These are phyloP conservation scores for Fusarium equiseti DNA, from an alignment of 2,329 filamentous ascomycete genomes.

Conservation along the genomic window DNA sequence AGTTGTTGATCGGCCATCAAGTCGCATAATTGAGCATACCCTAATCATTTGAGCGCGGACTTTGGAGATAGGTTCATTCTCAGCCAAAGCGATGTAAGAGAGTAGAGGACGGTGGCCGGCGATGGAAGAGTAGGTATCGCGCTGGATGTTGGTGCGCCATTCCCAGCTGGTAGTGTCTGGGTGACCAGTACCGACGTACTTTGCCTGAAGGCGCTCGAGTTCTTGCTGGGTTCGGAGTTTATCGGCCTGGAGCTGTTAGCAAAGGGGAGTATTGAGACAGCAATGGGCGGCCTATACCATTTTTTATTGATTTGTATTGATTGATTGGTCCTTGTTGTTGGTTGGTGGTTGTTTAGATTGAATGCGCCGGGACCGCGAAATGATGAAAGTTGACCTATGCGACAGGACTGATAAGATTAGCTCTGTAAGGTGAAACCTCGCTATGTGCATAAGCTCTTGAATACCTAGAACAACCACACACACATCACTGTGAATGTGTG, in stretches of 20 bases:
- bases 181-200: constrained; percentile 95
- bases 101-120: constrained; percentile 90
- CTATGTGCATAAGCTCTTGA: constrained; percentile 19
- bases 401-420: constrained; percentile 16
- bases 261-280: not conserved
- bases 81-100: constrained; percentile 88
- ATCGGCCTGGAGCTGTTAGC: constrained; percentile 75
- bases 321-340: not conserved
- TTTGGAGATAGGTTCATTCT: constrained; percentile 86
- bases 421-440: constrained; percentile 7
- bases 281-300: constrained; percentile 42
- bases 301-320: constrained; percentile 8
- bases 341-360: not conserved
- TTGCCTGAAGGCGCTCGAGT: constrained; percentile 94
- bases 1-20: not conserved
- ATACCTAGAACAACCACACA: not conserved
- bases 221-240: constrained; percentile 98
- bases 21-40: constrained; percentile 53
- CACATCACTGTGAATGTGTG: not conserved
- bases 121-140: constrained; percentile 91
- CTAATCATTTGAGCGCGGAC: constrained; percentile 85
- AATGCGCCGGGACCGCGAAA: constrained; percentile 10
- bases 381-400: constrained; percentile 22
- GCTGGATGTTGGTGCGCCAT: constrained; percentile 95
- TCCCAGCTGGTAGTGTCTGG: constrained; percentile 98